Evolutionary conservation across 2,329 filamentous ascomycete genomes (phyloP), one percentile per base, ranked within the genome.

Genomic region (Hypoxylon sp.): DNA sequence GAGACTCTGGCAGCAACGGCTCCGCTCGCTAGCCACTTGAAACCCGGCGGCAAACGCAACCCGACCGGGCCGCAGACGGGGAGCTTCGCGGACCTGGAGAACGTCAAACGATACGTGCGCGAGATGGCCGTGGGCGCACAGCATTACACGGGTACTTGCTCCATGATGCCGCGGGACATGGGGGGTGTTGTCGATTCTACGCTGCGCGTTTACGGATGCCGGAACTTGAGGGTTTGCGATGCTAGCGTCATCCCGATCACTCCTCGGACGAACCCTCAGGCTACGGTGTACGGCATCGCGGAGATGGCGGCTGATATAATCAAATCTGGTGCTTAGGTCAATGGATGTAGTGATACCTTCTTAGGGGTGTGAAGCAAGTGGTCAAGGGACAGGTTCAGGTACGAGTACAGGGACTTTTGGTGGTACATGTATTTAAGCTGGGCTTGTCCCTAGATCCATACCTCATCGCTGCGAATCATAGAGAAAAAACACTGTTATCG

Each of bases 281-380:
- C 53, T 1, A 46, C 44, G 1, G 58, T 51, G n/a, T 63, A 61
- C 23, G 55, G 37, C 2, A 25, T 57, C 5, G 60, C 56, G 5
- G 60, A 61, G 36, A 38, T 41, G 8, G 48, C 20, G 1, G 42
- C 55, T 1, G 23, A 27, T n/a, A 46, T 61, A 3, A 57, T 61
- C 23, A 60, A 57, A 40, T 36, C 46, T 25, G 9, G 21, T 9
- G 5, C 9, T 6, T 25, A 25, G 9, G 21, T 25, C 5, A 9
- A 25, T 9, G 21, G 21, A 25, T n/a, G n/a, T n/a, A 25, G 21
- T 9, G 21, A 25, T 25, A 25, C 21, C 21, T n/a, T n/a, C n/a
- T n/a, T n/a, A n/a, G n/a, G n/a, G n/a, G n/a, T n/a, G n/a, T n/a
- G n/a, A n/a, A n/a, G n/a, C n/a, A n/a, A n/a, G n/a, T n/a, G n/a